A percentile compares a stretch with the other conserved stretches of the same genome.
phyloP scores from a whole-genome alignment of 2,329 filamentous ascomycete species.

The Dactylellina haptotyla region DNA sequence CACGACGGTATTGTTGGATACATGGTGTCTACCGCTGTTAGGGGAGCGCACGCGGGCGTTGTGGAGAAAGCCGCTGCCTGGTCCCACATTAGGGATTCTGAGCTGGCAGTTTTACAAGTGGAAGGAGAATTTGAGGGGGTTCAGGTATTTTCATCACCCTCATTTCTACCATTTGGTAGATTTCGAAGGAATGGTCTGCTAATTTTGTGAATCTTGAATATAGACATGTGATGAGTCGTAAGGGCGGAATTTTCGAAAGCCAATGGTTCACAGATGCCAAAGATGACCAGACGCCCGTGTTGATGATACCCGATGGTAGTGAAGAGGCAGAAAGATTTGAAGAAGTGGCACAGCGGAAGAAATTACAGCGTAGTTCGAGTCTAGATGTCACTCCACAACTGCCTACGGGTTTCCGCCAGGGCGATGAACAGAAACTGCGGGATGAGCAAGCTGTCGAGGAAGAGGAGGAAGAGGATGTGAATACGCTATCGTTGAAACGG shows the following conservation, averaged over 20 bases:
- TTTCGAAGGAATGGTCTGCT: not conserved
- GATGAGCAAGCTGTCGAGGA: slow-evolving; percentile 1
- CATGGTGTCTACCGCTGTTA: slow-evolving; percentile 60
- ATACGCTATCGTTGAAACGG: slow-evolving; percentile 4
- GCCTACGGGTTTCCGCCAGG: slow-evolving; percentile 24
- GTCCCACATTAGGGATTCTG: slow-evolving; percentile 35
- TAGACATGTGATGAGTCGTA: slow-evolving; percentile 39
- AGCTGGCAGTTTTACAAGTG: slow-evolving; percentile 79
- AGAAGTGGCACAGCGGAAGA: not conserved
- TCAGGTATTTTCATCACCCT: slow-evolving; percentile 67
- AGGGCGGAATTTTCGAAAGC: slow-evolving; percentile 37
- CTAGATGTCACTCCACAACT: slow-evolving; percentile 44
- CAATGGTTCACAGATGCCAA: slow-evolving; percentile 27
- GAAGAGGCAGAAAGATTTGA: not conserved
- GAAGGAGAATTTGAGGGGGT: slow-evolving; percentile 75
- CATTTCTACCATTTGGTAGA: not conserved
- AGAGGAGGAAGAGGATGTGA: not conserved
- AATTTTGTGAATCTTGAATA: slow-evolving; percentile 56
- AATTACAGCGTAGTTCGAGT: slow-evolving; percentile 23
- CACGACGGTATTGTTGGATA: slow-evolving; percentile 76
- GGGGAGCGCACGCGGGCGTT: slow-evolving; percentile 68
- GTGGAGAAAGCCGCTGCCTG: slow-evolving; percentile 76
- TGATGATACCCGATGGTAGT: slow-evolving; percentile 56
- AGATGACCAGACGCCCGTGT: not conserved
- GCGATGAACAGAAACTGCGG: slow-evolving; percentile 34